Base-by-base conservation (phyloP, 2,329 filamentous ascomycete species). In the Bipolaris victoriae region DNA sequence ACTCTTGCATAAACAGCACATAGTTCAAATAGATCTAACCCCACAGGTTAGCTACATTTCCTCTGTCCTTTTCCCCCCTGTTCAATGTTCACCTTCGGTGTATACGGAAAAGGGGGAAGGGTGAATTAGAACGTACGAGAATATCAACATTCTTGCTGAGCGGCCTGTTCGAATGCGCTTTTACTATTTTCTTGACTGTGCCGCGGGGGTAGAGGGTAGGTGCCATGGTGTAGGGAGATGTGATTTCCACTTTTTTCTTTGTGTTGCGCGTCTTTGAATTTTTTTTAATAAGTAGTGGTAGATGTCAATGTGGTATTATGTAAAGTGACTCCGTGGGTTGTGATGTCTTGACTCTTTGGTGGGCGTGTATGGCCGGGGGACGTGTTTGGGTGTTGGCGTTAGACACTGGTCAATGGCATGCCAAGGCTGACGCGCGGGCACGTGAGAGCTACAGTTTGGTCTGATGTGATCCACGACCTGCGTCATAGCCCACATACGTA, bases 81-180 rank as follows among this genome's bases (percentile, higher is more conserved):
- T 10, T 41, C 39, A 24, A 10, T 29, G 7, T 29, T 29, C 26
- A 29, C 26, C 26, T 29, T 29, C 2, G 26, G 26, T 29, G 2
- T 29, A 29, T 29, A 29, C 3, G 26, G 10, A 29, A 29, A 29
- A 29, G 26, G 26, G 26, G 26, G 7, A 26, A 9, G 26, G 7
- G 26, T 1, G 7, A 7, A 9, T 1, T 9, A 7, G 7, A 40
- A 68, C 84, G 58, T 78, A 96, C 91, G 79, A 94, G 82, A 56
- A 96, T 87, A 77, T 97, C 93, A 29, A 88, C 90, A 76, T 95
- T 93, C 77, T 92, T 95, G 80, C 88, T 91, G 62, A 96, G 77
- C 63, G 85, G 89, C 72, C 88, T 87, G 62, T 90, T 89, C 7
- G 91, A 90, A 76, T 96, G 92, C 16, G 91, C 92, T 78, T 96